A percentile compares a stretch with the other conserved stretches of the same genome.
Conservation (phyloP, 805 yeast species). For the Hanseniaspora vineae region DNA sequence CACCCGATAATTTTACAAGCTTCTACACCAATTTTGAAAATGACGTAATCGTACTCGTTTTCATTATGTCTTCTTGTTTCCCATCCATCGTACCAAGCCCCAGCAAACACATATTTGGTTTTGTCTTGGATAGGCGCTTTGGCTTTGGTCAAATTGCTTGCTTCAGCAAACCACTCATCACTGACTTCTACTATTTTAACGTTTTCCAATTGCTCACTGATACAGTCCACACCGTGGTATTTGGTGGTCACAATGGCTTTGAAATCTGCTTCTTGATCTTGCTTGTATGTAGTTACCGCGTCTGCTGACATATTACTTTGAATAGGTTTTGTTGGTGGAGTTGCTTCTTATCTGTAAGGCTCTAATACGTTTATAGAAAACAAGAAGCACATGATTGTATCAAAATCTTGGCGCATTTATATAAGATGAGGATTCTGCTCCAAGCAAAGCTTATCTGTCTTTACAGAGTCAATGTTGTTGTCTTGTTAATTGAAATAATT, state of each 20-base stretch:
- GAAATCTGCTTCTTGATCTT: constrained; percentile 9
- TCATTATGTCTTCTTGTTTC: constrained; percentile 91
- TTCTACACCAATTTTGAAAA: constrained; percentile 71
- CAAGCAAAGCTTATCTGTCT: too few relatives aligned
- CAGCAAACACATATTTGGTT: constrained; percentile 65
- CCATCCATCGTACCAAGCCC: constrained; percentile 99
- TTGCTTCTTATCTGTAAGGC: too few relatives aligned
- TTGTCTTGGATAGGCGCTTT: constrained; percentile 70
- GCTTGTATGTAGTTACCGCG: constrained; percentile 1
- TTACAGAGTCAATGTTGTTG: too few relatives aligned
- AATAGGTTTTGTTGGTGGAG: not conserved
- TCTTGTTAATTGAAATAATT: too few relatives aligned
- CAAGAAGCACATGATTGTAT: too few relatives aligned
- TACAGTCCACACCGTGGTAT: constrained; percentile 40
- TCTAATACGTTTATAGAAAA: too few relatives aligned
- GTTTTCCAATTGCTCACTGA: constrained; percentile 65
- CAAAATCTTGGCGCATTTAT: too few relatives aligned
- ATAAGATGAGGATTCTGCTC: too few relatives aligned
- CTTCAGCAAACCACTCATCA: constrained; percentile 95
- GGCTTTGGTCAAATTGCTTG: constrained; percentile 74
- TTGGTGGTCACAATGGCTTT: constrained; percentile 7
- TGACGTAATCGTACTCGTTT: constrained; percentile 78
- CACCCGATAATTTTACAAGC: constrained; percentile 63
- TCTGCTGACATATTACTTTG: constrained; percentile 3
- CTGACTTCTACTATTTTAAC: constrained; percentile 58